phyloP scores from a whole-genome alignment of 345 rosid genomes.

The Pseudoturritis turrita region DNA sequence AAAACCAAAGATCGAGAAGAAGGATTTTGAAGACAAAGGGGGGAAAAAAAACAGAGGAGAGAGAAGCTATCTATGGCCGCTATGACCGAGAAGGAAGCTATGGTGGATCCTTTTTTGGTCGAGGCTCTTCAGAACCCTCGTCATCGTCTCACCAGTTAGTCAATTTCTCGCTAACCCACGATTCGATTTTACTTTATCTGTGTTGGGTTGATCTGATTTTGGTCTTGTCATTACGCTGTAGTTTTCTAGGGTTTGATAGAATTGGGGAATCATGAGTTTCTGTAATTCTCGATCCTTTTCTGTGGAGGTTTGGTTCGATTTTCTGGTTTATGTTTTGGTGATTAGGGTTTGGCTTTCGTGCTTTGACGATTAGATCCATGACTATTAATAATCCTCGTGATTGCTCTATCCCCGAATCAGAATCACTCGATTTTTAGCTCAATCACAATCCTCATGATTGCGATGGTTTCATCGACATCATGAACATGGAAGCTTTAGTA shows the following conservation, averaged over 20 bases:
- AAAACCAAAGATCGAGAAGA: slow-evolving; percentile 1
- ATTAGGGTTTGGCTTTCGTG: slow-evolving; percentile 8
- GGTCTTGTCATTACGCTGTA: not conserved
- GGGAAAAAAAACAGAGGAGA: not conserved
- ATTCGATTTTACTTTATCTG: slow-evolving; percentile 1
- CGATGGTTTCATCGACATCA: not conserved
- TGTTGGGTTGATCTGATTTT: slow-evolving; percentile 2
- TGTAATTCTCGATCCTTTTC: not conserved
- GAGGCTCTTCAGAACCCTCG: slow-evolving; percentile 96
- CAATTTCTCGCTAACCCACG: slow-evolving; percentile 14
- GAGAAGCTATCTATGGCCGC: slow-evolving; percentile 15
- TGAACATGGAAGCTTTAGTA: slow-evolving; percentile 1
- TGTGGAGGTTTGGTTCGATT: not conserved
- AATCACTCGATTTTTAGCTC: not conserved
- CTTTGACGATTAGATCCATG: slow-evolving; percentile 15
- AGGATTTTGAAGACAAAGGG: not conserved
- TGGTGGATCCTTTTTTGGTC: slow-evolving; percentile 88
- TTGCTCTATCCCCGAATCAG: not conserved
- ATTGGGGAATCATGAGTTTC: slow-evolving; percentile 4
- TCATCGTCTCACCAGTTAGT: slow-evolving; percentile 89
- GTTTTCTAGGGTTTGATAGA: slow-evolving; percentile 27
- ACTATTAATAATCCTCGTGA: not conserved
- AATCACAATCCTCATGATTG: not conserved
- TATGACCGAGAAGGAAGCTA: slow-evolving; percentile 50
- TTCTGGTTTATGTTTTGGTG: not conserved